phyloP scores from a whole-genome alignment of 2,329 filamentous ascomycete species.

The Sarocladium strictum region DNA sequence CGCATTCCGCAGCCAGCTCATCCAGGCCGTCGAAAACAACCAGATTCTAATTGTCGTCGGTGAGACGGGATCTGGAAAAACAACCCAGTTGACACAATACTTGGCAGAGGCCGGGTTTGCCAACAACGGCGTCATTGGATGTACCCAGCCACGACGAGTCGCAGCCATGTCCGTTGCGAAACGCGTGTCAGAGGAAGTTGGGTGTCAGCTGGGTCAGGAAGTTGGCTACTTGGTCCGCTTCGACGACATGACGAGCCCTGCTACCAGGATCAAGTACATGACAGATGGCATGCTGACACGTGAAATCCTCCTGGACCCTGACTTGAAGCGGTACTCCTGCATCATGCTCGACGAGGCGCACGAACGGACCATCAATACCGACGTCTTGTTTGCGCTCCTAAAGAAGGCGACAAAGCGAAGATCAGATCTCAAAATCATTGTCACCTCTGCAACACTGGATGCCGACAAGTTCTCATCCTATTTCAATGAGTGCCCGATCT shows the following conservation, averaged over 20 bases:
- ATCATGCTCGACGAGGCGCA: constrained; percentile 99
- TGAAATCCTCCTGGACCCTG: constrained; percentile 88
- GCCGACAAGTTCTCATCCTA: constrained; percentile 97
- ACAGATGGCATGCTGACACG: constrained; percentile 97
- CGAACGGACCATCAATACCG: constrained; percentile 92
- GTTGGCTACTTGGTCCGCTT: constrained; percentile 98
- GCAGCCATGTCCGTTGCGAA: constrained; percentile 97
- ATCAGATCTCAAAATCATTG: constrained; percentile 87
- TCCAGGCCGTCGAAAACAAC: constrained; percentile 80
- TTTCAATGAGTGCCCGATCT: constrained; percentile 93
- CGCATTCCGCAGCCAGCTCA: constrained; percentile 79
- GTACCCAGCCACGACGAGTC: constrained; percentile 93
- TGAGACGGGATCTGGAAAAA: constrained; percentile 96
- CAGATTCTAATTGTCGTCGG: constrained; percentile 94
- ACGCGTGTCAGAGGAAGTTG: constrained; percentile 93
- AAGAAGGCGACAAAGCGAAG: constrained; percentile 88
- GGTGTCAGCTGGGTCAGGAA: constrained; percentile 82
- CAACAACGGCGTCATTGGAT: constrained; percentile 84
- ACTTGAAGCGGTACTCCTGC: constrained; percentile 83
- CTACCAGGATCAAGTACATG: constrained; percentile 98
- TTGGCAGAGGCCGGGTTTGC: constrained; percentile 88
- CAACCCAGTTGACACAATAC: constrained; percentile 92
- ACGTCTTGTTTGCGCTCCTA: constrained; percentile 87
- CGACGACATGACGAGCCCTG: constrained; percentile 82
- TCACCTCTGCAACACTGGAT: constrained; percentile 93